Percentiles rank a stretch among this genome's conserved stretches.
phyloP scores from a whole-genome alignment of 768 basidiomycete genomes.

The Ramaria sp. region DNA sequence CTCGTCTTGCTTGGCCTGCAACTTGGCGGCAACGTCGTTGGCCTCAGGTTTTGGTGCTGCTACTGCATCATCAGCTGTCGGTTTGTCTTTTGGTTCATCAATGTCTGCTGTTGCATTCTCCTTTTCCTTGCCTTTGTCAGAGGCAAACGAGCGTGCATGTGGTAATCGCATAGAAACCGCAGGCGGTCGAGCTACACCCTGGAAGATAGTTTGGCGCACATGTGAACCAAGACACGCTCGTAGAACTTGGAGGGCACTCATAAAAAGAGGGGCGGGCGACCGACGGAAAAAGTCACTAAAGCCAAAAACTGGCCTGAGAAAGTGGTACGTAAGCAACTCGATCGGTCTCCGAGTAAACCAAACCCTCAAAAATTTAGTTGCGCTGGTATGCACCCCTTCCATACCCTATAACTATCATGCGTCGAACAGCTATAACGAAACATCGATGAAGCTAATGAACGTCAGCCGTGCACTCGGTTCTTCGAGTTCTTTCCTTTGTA shows the following conservation, averaged over 20 bases:
- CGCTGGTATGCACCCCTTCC: no score
- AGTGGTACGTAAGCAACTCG: neutral
- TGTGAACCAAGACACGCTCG: neutral
- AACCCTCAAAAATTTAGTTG: no score
- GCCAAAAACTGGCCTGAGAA: slow-evolving; percentile 1
- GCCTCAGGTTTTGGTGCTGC: neutral
- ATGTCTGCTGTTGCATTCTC: slow-evolving; percentile 10
- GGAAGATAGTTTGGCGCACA: neutral
- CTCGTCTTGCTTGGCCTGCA: slow-evolving; percentile 75
- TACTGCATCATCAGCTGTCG: slow-evolving; percentile 20
- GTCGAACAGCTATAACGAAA: no score
- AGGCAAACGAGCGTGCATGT: slow-evolving; percentile 47
- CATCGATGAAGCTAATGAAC: no score
- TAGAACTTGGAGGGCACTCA: slow-evolving; percentile 4
- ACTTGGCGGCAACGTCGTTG: slow-evolving; percentile 34
- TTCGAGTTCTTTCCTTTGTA: no score
- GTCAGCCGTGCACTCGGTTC: no score
- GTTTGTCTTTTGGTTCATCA: neutral
- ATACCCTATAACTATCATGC: no score
- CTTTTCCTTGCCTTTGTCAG: slow-evolving; percentile 31
- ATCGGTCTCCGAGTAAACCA: neutral
- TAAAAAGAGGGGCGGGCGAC: neutral
- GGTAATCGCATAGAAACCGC: neutral
- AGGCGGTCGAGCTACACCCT: neutral
- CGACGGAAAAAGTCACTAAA: slow-evolving; percentile 4